Evolutionary conservation across 1,284 basidiomycete species (phyloP).

Genomic region (Phellopilus nigrolimitatus): DNA sequence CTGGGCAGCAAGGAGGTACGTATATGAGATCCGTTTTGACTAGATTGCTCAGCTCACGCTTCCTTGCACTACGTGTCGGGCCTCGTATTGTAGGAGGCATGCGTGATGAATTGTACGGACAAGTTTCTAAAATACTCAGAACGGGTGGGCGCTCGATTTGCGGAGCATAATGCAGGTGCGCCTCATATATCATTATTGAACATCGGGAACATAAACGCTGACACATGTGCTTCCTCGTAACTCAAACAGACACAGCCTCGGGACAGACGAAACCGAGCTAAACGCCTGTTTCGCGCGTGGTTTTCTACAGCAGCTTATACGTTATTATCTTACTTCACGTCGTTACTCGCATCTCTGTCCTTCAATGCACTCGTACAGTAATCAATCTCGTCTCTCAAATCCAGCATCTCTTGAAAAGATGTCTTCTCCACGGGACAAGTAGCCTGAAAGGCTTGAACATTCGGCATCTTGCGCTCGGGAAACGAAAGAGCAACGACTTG

Average conservation of each 20-base stretch:
- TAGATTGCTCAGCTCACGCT: not conserved
- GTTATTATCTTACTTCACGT: not conserved
- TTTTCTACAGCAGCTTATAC: too few species aligned
- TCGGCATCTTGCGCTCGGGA: too few species aligned
- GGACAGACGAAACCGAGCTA: slow-evolving; percentile 4
- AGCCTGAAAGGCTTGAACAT: too few species aligned
- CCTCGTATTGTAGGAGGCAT: slow-evolving; percentile 50
- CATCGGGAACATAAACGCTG: not conserved
- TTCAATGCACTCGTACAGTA: too few species aligned
- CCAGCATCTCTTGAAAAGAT: too few species aligned
- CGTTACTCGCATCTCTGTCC: not conserved
- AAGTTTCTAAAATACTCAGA: slow-evolving; percentile 99
- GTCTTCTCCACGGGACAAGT: too few species aligned
- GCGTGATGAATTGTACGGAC: slow-evolving; percentile 74
- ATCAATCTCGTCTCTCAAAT: too few species aligned
- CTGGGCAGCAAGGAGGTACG: slow-evolving; percentile 89
- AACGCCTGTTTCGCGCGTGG: not conserved
- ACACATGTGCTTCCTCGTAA: not conserved
- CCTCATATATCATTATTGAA: not conserved
- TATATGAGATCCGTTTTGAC: slow-evolving; percentile 9
- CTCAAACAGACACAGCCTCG: slow-evolving; percentile 6
- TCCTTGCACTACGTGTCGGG: not conserved
- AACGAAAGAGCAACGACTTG: too few species aligned
- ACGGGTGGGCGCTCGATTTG: slow-evolving; percentile 88
- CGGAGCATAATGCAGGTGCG: slow-evolving; percentile 84